Base-by-base conservation (phyloP, 257 asterid species). In the Marsdenia floribunda region DNA sequence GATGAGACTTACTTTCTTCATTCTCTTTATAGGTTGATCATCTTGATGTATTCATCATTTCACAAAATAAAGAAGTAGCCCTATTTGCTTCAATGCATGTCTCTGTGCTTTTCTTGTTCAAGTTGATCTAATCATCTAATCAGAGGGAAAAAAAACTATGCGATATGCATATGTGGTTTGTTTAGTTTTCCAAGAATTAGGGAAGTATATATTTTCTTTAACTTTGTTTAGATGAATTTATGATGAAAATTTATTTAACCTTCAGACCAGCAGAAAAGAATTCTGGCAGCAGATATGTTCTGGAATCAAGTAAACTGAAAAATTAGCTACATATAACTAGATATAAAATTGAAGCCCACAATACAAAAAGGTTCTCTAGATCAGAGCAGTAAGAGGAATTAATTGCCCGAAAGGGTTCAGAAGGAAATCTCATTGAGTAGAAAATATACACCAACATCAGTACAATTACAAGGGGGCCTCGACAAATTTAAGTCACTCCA, bases 41-140 rank as follows among this genome's bases (percentile, higher is more conserved):
- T 68, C 72, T 42, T 22, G 47, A 59, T 70, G 52, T 70, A 6
- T 21, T 8, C 29, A 29, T 70, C 63, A 70, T 70, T 47, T 50
- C 42, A 14, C 24, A 54, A 44, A 68, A 3, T n/a, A 12, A n/a
- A 44, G 10, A 44, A 7, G 5, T 59, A 2, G 65, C 19, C 1
- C 7, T 15, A 64, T 19, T 19, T 5, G 50, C 70, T 16, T 37
- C 50, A 38, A 37, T 37, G 29, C 16, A 37, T 0, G 4, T 49
- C 15, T 33, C 13, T 63, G 10, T 3, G 13, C 46, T 63, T 42
- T n/a, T 61, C 46, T 63, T 63, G 21, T 61, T 26, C n/a, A 29
- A 29, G 38, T 10, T 15, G 66, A 29, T 35, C 16, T 60, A 26
- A 60, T 19, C 3, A 55, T 53, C 59, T n/a, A n/a, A n/a, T n/a